These are phyloP conservation scores for Corniculantispora saksenae DNA, from an alignment of 2,329 filamentous ascomycete species.

Conservation along the genomic window DNA sequence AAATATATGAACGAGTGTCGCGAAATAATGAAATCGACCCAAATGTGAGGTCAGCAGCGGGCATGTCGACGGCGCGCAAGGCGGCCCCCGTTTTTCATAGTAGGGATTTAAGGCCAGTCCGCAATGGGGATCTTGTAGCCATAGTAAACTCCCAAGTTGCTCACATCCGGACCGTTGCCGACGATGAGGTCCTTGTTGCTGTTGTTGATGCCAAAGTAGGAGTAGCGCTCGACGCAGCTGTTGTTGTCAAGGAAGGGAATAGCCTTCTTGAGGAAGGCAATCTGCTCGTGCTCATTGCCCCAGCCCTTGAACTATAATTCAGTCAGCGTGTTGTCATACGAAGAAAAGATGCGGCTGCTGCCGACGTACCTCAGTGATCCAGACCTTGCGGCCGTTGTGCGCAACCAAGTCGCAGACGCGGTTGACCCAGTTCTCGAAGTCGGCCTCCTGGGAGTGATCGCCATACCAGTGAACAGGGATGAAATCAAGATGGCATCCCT, in stretches of 20 bases:
- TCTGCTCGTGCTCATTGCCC: constrained; percentile 38
- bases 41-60: not conserved
- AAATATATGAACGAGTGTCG: not conserved
- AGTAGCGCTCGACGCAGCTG: constrained; percentile 40
- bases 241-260: constrained; percentile 46
- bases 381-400: constrained; percentile 37
- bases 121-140: not conserved
- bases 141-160: not conserved
- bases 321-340: not conserved
- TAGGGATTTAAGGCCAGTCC: not conserved
- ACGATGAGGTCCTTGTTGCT: constrained; percentile 22
- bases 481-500: constrained; percentile 45
- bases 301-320: constrained; percentile 28
- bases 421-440: constrained; percentile 45
- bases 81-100: not conserved
- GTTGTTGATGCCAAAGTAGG: constrained; percentile 34
- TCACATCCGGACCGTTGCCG: not conserved
- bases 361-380: constrained; percentile 41
- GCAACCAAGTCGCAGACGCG: constrained; percentile 37
- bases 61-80: not conserved
- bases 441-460: constrained; percentile 33
- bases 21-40: not conserved
- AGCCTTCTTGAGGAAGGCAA: constrained; percentile 41
- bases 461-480: constrained; percentile 51
- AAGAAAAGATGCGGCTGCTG: not conserved